Conservation (phyloP, 352 stramenopile genomes). For the Phytophthora crassamura region DNA sequence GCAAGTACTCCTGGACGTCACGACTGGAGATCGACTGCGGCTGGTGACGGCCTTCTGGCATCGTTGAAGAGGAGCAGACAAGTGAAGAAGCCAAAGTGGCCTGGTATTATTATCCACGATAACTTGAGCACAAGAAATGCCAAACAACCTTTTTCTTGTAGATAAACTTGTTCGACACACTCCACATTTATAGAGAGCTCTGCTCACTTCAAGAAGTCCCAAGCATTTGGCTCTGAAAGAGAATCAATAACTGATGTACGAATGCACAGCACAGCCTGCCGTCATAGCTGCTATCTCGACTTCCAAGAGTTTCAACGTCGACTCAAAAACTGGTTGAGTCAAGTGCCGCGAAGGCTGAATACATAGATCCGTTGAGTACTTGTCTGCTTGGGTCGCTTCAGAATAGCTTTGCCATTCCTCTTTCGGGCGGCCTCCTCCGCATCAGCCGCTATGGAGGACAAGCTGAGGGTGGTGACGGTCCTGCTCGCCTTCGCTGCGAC, state of each 20-base stretch:
- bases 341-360: too few relatives aligned
- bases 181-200: slow-evolving; percentile 18
- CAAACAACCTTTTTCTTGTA: not conserved
- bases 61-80: not conserved
- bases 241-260: slow-evolving; percentile 90
- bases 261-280: slow-evolving; percentile 65
- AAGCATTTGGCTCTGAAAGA: too few relatives aligned
- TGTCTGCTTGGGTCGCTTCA: not conserved
- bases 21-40: slow-evolving; percentile 12
- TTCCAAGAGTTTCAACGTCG: slow-evolving; percentile 79
- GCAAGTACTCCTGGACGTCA: slow-evolving; percentile 26
- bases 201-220: too few relatives aligned
- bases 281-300: slow-evolving; percentile 82
- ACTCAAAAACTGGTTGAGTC: slow-evolving; percentile 52
- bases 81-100: not conserved
- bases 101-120: slow-evolving; percentile 12
- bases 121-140: too few relatives aligned
- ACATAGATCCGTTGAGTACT: too few relatives aligned
- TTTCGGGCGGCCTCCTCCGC: not conserved
- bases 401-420: slow-evolving; percentile 10
- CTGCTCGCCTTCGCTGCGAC: not conserved
- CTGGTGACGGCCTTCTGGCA: not conserved
- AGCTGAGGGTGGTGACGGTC: not conserved
- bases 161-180: not conserved
- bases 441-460: not conserved